Evolutionary conservation across 139 green algal genomes (phyloP).

Genomic region (Ettlia oleoabundans): DNA sequence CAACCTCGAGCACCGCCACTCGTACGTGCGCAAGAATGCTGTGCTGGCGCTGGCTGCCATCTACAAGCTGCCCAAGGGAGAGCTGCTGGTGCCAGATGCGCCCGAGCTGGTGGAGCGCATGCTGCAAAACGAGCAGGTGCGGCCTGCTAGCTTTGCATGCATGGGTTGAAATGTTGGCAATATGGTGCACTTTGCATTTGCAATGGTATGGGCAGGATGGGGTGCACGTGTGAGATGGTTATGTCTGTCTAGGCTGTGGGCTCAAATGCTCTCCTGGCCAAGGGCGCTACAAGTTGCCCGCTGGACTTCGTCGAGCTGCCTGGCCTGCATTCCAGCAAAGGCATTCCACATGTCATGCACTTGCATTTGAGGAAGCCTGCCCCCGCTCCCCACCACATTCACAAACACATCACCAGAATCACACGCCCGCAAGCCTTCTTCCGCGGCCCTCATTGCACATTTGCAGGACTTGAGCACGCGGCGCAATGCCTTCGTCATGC

Average conservation of each 20-base stretch:
- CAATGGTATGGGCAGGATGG: not conserved
- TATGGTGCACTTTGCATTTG: too few relatives aligned
- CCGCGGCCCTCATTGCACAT: not conserved
- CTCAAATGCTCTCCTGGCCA: too few relatives aligned
- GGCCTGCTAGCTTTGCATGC: not conserved
- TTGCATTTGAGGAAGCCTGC: too few relatives aligned
- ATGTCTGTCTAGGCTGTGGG: too few relatives aligned
- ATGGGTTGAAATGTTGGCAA: not conserved
- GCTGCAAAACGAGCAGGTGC: slow-evolving; percentile 62
- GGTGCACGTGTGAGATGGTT: too few relatives aligned
- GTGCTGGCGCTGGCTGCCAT: slow-evolving; percentile 95
- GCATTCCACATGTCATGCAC: too few relatives aligned
- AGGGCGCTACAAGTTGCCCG: too few relatives aligned
- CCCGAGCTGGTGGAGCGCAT: slow-evolving; percentile 95
- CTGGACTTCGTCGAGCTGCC: too few relatives aligned
- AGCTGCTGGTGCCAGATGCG: slow-evolving; percentile 91
- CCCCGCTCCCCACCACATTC: too few relatives aligned
- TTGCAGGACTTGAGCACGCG: slow-evolving; percentile 87
- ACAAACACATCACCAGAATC: too few relatives aligned
- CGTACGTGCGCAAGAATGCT: slow-evolving; percentile 96
- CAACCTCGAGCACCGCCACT: slow-evolving; percentile 98
- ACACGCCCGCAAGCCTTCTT: too few relatives aligned
- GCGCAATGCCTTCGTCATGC: slow-evolving; percentile 96
- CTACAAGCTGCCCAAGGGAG: slow-evolving; percentile 93
- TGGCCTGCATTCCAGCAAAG: too few relatives aligned